Evolutionary conservation across 495 filamentous ascomycete genomes (phyloP).

Genomic region (Podospora pseudopauciseta): DNA sequence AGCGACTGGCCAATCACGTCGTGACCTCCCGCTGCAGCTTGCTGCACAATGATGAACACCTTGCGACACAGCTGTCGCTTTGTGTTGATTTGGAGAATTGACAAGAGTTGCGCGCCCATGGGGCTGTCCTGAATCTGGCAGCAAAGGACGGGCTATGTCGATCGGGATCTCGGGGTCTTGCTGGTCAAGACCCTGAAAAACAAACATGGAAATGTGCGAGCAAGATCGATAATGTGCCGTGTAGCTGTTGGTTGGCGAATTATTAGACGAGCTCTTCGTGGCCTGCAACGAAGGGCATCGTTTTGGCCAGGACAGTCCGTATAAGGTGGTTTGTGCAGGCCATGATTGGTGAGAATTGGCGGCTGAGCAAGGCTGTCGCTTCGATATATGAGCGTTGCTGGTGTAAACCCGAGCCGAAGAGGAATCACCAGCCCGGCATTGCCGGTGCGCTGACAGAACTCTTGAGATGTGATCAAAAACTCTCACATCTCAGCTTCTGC

Average conservation of each 20-base stretch:
- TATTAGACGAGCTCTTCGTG: background rate
- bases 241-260: background rate
- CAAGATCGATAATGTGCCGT: background rate
- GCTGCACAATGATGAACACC: conserved; percentile 14
- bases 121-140: background rate
- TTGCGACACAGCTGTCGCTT: background rate
- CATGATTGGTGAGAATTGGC: background rate
- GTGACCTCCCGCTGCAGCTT: conserved; percentile 2
- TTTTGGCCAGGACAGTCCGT: background rate
- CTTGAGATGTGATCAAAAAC: background rate
- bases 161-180: background rate
- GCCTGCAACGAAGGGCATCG: background rate
- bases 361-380: background rate
- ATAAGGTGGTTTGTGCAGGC: background rate
- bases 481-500: background rate
- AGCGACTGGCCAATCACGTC: conserved; percentile 9
- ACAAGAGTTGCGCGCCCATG: background rate
- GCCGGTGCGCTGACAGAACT: background rate
- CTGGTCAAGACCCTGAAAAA: background rate
- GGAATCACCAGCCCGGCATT: background rate
- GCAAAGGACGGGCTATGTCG: background rate
- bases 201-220: background rate
- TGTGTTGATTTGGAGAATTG: background rate
- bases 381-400: background rate
- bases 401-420: background rate